These are phyloP conservation scores for Albugo laibachii DNA, from an alignment of 352 stramenopile species.

Conservation along the genomic window DNA sequence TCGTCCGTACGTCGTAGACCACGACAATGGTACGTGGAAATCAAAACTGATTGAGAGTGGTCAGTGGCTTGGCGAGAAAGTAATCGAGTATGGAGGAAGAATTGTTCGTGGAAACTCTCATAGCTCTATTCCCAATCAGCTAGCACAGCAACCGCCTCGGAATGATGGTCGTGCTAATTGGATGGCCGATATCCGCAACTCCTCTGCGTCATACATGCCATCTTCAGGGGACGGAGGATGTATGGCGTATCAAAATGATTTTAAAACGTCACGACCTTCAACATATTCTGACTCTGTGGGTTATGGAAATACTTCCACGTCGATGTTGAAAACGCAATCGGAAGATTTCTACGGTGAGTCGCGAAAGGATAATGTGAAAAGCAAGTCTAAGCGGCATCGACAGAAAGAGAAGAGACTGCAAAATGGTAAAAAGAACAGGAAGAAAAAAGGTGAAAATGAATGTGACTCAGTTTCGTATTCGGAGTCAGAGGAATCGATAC, in stretches of 20 bases:
- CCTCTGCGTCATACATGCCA: slow-evolving; percentile 17
- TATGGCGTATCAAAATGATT: slow-evolving; percentile 44
- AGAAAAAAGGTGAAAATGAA: slow-evolving; percentile 1
- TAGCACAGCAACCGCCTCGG: slow-evolving; percentile 17
- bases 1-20: neutral
- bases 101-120: slow-evolving; percentile 19
- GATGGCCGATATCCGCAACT: slow-evolving; percentile 53
- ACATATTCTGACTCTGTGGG: slow-evolving; percentile 21
- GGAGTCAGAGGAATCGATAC: slow-evolving; percentile 15
- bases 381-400: slow-evolving; percentile 8
- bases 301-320: neutral
- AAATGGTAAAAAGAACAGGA: slow-evolving; percentile 17
- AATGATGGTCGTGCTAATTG: slow-evolving; percentile 58
- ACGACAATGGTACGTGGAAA: slow-evolving; percentile 32
- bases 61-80: slow-evolving; percentile 50
- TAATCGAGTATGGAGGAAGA: slow-evolving; percentile 46
- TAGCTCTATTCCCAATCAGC: slow-evolving; percentile 26
- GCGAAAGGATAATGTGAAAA: slow-evolving; percentile 1
- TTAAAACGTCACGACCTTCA: slow-evolving; percentile 34
- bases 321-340: slow-evolving; percentile 2
- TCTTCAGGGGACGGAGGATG: slow-evolving; percentile 1
- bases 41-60: slow-evolving; percentile 41
- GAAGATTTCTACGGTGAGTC: neutral
- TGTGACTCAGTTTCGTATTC: no score
- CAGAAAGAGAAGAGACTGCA: slow-evolving; percentile 27